These are phyloP conservation scores for Thecaphora frezii DNA, from an alignment of 1,284 basidiomycete genomes.

Conservation along the genomic window DNA sequence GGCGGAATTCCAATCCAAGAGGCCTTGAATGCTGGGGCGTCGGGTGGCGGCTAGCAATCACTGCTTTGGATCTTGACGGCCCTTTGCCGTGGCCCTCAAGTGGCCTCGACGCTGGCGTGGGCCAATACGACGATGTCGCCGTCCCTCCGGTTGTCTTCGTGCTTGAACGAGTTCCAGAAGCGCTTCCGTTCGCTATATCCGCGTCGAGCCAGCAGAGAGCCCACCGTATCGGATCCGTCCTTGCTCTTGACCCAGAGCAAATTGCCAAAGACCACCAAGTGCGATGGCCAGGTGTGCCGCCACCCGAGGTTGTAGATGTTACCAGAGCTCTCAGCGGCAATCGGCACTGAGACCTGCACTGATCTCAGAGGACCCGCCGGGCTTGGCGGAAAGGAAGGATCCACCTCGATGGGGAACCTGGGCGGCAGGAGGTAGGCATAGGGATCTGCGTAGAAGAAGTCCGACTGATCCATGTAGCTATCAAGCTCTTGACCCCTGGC, in stretches of 20 bases:
- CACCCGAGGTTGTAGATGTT: constrained; percentile 59
- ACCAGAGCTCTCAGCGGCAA: not conserved
- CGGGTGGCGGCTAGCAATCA: too few relatives aligned
- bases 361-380: constrained; percentile 1
- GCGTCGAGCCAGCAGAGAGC: constrained; percentile 63
- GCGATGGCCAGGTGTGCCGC: constrained; percentile 76
- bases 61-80: too few relatives aligned
- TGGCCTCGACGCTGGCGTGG: constrained; percentile 11
- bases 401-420: constrained; percentile 70
- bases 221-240: constrained; percentile 59
- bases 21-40: too few relatives aligned
- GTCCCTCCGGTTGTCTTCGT: constrained; percentile 73
- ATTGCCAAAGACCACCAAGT: constrained; percentile 77
- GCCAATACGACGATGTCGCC: constrained; percentile 76
- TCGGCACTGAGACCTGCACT: too few relatives aligned
- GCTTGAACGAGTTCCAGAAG: constrained; percentile 70
- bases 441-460: constrained; percentile 78
- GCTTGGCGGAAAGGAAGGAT: constrained; percentile 67
- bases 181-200: constrained; percentile 73
- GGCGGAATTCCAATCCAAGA: too few relatives aligned
- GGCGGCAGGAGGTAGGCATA: constrained; percentile 66
- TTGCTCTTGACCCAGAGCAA: constrained; percentile 62
- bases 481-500: not conserved
- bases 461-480: constrained; percentile 78
- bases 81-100: too few relatives aligned